Percentiles rank a stretch among this genome's conserved stretches.
phyloP scores from a whole-genome alignment of 2,329 filamentous ascomycete species.

The Cladosporium oxysporum region DNA sequence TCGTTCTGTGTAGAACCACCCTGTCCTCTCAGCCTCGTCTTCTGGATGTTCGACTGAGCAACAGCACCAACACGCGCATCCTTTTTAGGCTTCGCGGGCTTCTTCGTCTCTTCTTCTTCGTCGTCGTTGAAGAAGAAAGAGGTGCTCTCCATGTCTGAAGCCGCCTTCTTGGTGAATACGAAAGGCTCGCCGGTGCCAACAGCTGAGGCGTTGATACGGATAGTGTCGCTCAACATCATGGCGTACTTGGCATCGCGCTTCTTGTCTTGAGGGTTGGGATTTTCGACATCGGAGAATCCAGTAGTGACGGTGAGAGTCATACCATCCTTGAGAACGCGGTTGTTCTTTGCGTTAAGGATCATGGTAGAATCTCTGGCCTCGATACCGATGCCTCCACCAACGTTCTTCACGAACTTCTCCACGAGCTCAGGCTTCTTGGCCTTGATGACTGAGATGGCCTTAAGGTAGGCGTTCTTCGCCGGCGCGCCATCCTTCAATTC shows the following conservation, averaged over 20 bases:
- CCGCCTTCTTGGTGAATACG: conserved; percentile 90
- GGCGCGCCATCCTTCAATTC: conserved; percentile 83
- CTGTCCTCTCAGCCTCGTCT: conserved; percentile 87
- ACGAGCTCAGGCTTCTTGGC: conserved; percentile 93
- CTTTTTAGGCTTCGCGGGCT: conserved; percentile 83
- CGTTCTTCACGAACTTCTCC: conserved; percentile 90
- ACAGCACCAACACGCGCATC: conserved; percentile 81
- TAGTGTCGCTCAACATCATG: conserved; percentile 86
- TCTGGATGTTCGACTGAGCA: conserved; percentile 92
- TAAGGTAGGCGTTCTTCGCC: conserved; percentile 88
- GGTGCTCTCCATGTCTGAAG: conserved; percentile 87
- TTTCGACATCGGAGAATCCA: conserved; percentile 85
- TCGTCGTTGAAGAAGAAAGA: conserved; percentile 99
- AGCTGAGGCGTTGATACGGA: conserved; percentile 68
- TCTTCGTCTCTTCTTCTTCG: conserved; percentile 83
- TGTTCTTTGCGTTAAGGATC: conserved; percentile 83
- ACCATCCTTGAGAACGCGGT: conserved; percentile 81
- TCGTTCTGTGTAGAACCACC: conserved; percentile 86
- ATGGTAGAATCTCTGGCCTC: conserved; percentile 85
- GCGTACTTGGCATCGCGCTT: conserved; percentile 81
- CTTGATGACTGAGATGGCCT: conserved; percentile 77
- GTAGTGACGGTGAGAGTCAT: conserved; percentile 95
- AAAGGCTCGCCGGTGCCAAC: conserved; percentile 76
- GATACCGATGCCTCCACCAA: conserved; percentile 89
- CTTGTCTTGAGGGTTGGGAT: conserved; percentile 84